Evolutionary conservation across 2,329 filamentous ascomycete genomes (phyloP).

Genomic region (Xylaria sp.): DNA sequence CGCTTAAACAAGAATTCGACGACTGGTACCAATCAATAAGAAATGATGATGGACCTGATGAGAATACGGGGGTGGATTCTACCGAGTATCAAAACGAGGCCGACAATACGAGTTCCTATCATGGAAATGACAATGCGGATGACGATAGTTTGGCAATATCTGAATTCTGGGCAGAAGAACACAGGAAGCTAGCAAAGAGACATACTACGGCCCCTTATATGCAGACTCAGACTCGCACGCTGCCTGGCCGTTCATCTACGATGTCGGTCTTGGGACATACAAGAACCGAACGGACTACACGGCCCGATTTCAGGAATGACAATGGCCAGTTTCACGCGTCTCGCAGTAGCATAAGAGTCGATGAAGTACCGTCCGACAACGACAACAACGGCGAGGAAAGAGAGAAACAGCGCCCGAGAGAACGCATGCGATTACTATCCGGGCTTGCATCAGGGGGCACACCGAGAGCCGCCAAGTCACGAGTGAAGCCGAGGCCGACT

Average conservation of each 20-base stretch:
- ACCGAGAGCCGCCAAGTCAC: no score
- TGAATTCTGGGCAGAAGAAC: neutral
- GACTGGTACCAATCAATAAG: neutral
- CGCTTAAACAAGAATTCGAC: neutral
- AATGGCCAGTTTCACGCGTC: neutral
- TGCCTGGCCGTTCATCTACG: neutral
- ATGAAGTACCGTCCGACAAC: no score
- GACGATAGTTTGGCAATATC: neutral
- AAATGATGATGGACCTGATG: neutral
- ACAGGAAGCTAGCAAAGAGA: conserved; percentile 4
- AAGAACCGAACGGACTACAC: neutral
- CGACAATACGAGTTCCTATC: neutral
- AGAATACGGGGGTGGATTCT: neutral
- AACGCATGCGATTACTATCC: no score
- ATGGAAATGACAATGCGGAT: neutral
- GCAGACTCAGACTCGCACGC: neutral
- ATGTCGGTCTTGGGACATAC: neutral
- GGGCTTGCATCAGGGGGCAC: no score
- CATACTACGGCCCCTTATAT: neutral
- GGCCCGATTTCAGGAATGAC: neutral
- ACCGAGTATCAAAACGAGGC: neutral
- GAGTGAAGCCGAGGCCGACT: neutral
- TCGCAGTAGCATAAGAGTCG: neutral
- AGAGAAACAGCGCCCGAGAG: no score
- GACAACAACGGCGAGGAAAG: no score